A percentile compares a stretch with the other conserved stretches of the same genome.
Conservation (phyloP, 2,329 filamentous ascomycete genomes). For the Fusarium pilosicola region DNA sequence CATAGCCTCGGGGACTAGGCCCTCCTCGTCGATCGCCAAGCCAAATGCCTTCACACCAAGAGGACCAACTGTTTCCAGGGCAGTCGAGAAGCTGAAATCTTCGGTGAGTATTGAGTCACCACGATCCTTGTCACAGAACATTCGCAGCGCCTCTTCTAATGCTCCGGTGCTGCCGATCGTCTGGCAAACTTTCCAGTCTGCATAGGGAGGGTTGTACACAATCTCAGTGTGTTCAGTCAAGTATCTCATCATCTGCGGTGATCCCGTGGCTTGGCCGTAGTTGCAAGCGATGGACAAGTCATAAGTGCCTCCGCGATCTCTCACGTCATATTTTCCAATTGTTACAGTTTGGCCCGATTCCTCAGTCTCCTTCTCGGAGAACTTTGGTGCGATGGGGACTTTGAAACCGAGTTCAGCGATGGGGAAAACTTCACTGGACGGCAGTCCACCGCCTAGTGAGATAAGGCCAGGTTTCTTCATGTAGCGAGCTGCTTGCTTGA, state of each 20-base stretch:
- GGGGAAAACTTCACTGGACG: conserved; percentile 92
- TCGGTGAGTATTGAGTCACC: conserved; percentile 86
- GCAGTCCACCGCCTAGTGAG: conserved; percentile 90
- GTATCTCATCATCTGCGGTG: conserved; percentile 88
- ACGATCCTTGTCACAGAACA: conserved; percentile 76
- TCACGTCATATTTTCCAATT: conserved; percentile 86
- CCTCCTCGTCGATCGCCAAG: conserved; percentile 62
- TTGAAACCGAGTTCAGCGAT: conserved; percentile 81
- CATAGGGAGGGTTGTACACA: conserved; percentile 85
- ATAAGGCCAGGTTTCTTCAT: conserved; percentile 86
- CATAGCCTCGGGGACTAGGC: conserved; percentile 62
- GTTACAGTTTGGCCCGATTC: conserved; percentile 68
- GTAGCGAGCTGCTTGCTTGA: conserved; percentile 84
- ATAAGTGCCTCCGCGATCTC: conserved; percentile 62
- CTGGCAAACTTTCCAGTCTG: conserved; percentile 88
- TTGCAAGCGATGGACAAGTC: conserved; percentile 92
- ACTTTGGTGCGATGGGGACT: conserved; percentile 74
- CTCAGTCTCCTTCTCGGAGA: conserved; percentile 75
- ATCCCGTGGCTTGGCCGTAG: conserved; percentile 88
- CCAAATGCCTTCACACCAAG: conserved; percentile 64
- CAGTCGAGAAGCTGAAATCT: conserved; percentile 88
- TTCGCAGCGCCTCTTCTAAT: conserved; percentile 83
- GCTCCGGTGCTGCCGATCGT: conserved; percentile 88
- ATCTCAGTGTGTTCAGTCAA: conserved; percentile 96
- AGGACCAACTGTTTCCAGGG: conserved; percentile 66